Evolutionary conservation across 805 yeast genomes (phyloP), one percentile per base, ranked within the genome.

Genomic region (Metschnikowia anglica): DNA sequence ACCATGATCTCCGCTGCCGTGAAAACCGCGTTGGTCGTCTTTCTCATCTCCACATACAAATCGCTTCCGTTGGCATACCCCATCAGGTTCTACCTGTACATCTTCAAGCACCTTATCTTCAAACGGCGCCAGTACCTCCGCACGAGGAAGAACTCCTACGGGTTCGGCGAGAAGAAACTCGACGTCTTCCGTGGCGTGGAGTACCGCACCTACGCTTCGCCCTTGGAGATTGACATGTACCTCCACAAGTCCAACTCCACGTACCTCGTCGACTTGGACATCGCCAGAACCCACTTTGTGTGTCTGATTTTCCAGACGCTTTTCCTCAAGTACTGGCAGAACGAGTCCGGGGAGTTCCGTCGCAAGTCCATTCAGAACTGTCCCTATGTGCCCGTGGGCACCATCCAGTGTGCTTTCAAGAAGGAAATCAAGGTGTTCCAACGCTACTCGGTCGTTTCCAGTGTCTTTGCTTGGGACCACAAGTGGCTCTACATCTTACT

Each of bases 211-310:
- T 79, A 77, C 46, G 85, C 85, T 21, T 82, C 91, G 1, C 80
- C 85, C 6, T 64, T 85, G 56, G 97, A 90, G 59, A 81, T 88
- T 58, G 97, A 90, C 62, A 77, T 86, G 68, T 88, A 88, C 58
- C 55, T 88, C 36, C 98, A 90, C 69, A 91, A 90, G 67, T 80
- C 85, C 43, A 91, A 91, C 61, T 81, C 91, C 5, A 85, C 96
- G 1, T 91, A 90, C 63, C 84, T 85, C 56, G 66, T 72, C 15
- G 97, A 90, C 52, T 68, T 88, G 59, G 97, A 90, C 59, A 72
- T 88, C 48, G 80, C 87, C 2, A 78, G 97, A 58, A 73, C 85
- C 6, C 79, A 80, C 43, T 62, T 83, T 41, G 66, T 88, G 66
- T 64, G 77, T 18, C 61, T 66, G 34, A 64, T 79, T 4, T 77